Base-by-base conservation (phyloP, 2,329 filamentous ascomycete species). In the Pochonia chlamydosporia region DNA sequence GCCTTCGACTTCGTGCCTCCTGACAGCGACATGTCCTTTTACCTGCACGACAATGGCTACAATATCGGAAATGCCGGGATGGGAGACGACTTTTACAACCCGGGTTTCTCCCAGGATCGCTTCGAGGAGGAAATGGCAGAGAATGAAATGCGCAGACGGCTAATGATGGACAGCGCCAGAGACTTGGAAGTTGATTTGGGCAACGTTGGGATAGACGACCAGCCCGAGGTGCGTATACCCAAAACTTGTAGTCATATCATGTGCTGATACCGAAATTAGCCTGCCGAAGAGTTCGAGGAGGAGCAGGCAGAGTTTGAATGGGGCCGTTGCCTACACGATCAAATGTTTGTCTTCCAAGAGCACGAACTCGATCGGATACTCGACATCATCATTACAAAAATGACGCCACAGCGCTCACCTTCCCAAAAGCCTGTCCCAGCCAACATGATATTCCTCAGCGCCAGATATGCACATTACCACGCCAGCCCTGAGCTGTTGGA, bases 331-430 rank as follows among this genome's bases (percentile, higher is more conserved):
- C 74, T 96, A 42, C 89, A 96, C 63, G 93, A 99, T 63, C 93
- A 99, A 65, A 99, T 99, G 93, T 99, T 99, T 63, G 93, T 99
- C 31, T 99, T 99, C 64, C 93, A 99, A 65, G 92, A 97, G 56
- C 85, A 82, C 62, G 92, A 99, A 62, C 78, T 99, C 44, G 87
- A 92, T 49, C 84, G 85, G 49, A 96, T 99, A 59, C 78, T 99
- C 55, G 87, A 96, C 62, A 93, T 97, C 47, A 84, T 97, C 62
- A 95, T 99, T 62, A 97, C 92, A 52, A 92, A 93, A 60, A 97
- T 99, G 93, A 95, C 89, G 1, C 93, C 93, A 1, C 91, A 96
- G 68, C 79, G 93, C 57, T 96, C 92, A 25, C 89, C 91, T 0
- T 88, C 90, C n/a, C 93, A 99, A 63, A 99, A 99, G 59, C 93